Percentiles rank a stretch among this genome's conserved stretches.
phyloP scores from a whole-genome alignment of 441 rosid species.

The Pelargonium citronellum region DNA sequence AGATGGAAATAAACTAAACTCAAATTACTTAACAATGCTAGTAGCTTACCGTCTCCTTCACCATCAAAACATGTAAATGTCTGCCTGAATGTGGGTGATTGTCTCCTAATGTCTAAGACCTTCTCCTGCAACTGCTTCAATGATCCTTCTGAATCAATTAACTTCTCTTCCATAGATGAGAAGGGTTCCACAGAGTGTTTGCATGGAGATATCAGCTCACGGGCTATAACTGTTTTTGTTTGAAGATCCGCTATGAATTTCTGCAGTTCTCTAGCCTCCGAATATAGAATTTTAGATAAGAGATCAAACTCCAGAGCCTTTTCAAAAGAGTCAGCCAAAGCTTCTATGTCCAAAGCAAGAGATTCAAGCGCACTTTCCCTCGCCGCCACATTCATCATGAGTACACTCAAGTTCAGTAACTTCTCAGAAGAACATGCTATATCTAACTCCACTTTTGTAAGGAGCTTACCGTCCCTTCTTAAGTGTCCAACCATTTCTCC shows the following conservation, averaged over 20 bases:
- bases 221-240: slow-evolving; percentile 32
- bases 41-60: slow-evolving; percentile 44
- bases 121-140: slow-evolving; percentile 50
- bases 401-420: slow-evolving; percentile 56
- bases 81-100: slow-evolving; percentile 50
- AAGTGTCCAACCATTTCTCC: slow-evolving; percentile 39
- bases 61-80: slow-evolving; percentile 40
- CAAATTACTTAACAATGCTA: not conserved
- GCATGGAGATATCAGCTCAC: slow-evolving; percentile 40
- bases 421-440: slow-evolving; percentile 74
- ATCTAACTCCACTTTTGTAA: slow-evolving; percentile 62
- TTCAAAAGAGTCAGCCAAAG: slow-evolving; percentile 34
- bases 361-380: slow-evolving; percentile 71
- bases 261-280: slow-evolving; percentile 63
- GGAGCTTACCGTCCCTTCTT: slow-evolving; percentile 37
- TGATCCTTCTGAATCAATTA: slow-evolving; percentile 47
- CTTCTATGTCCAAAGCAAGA: slow-evolving; percentile 32
- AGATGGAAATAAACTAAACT: not conserved
- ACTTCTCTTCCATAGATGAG: slow-evolving; percentile 50
- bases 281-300: slow-evolving; percentile 54
- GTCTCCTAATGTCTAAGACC: slow-evolving; percentile 58
- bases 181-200: slow-evolving; percentile 40
- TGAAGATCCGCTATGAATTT: slow-evolving; percentile 35
- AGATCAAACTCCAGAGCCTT: slow-evolving; percentile 64
- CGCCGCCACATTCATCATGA: slow-evolving; percentile 64